phyloP scores from a whole-genome alignment of 345 rosid species.

The Gossypium bickii region DNA sequence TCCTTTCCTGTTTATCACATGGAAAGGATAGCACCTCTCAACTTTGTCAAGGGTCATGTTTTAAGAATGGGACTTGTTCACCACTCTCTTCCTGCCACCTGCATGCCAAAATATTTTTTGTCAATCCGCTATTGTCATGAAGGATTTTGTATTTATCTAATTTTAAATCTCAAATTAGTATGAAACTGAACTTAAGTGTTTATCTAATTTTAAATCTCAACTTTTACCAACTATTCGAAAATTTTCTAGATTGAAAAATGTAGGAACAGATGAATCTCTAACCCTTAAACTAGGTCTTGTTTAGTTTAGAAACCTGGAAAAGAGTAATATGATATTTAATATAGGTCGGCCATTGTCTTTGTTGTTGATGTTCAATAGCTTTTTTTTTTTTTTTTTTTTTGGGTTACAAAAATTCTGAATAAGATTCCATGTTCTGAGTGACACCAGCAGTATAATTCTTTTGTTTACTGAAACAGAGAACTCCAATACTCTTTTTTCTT shows the following conservation, averaged over 20 bases:
- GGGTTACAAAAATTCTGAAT: not conserved
- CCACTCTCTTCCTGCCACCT: not conserved
- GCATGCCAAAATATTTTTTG: not conserved
- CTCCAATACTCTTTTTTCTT: not conserved
- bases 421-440: not conserved
- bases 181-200: not conserved
- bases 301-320: no score
- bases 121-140: not conserved
- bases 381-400: no score
- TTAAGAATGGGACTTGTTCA: not conserved
- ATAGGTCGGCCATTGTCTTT: no score
- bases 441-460: not conserved
- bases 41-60: not conserved
- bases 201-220: not conserved
- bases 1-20: no score
- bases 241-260: not conserved
- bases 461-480: not conserved
- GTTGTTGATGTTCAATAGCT: no score
- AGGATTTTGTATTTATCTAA: not conserved
- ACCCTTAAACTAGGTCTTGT: no score
- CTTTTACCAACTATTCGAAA: not conserved
- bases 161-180: not conserved
- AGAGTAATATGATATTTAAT: no score
- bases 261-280: not conserved
- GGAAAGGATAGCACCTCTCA: not conserved